These are phyloP conservation scores for Schwanniomyces yamadae DNA, from an alignment of 805 yeast species.

Conservation along the genomic window DNA sequence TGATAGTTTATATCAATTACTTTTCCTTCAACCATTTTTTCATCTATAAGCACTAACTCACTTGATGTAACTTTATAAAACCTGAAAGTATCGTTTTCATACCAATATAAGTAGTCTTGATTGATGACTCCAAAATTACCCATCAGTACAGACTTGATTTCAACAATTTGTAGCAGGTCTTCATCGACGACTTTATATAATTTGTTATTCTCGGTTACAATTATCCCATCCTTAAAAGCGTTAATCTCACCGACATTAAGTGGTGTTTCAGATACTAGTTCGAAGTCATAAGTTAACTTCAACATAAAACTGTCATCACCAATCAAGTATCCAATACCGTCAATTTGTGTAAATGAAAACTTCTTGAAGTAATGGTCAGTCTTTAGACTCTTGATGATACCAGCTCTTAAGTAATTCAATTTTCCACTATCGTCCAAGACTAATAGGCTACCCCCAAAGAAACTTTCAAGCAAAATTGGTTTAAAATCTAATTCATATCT, in stretches of 20 bases:
- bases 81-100: too few species aligned
- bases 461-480: slow-evolving; percentile 8
- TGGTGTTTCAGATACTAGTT: background rate
- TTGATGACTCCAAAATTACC: too few species aligned
- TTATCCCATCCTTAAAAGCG: slow-evolving; percentile 10
- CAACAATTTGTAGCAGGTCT: background rate
- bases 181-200: slow-evolving; percentile 2
- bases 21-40: too few species aligned
- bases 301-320: slow-evolving; percentile 7
- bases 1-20: too few species aligned
- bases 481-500: slow-evolving; percentile 8
- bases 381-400: background rate
- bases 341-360: slow-evolving; percentile 6
- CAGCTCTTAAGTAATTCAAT: slow-evolving; percentile 8
- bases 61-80: too few species aligned
- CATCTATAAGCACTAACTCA: too few species aligned
- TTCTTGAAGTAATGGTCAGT: slow-evolving; percentile 1
- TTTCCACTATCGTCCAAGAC: slow-evolving; percentile 12
- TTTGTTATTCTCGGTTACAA: slow-evolving; percentile 11
- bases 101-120: too few species aligned
- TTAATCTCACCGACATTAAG: slow-evolving; percentile 13
- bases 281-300: slow-evolving; percentile 7
- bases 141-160: too few species aligned
- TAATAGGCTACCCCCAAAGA: slow-evolving; percentile 14
- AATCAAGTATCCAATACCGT: slow-evolving; percentile 15